Conservation (phyloP, 768 basidiomycete genomes). For the Russula ochroleuca region DNA sequence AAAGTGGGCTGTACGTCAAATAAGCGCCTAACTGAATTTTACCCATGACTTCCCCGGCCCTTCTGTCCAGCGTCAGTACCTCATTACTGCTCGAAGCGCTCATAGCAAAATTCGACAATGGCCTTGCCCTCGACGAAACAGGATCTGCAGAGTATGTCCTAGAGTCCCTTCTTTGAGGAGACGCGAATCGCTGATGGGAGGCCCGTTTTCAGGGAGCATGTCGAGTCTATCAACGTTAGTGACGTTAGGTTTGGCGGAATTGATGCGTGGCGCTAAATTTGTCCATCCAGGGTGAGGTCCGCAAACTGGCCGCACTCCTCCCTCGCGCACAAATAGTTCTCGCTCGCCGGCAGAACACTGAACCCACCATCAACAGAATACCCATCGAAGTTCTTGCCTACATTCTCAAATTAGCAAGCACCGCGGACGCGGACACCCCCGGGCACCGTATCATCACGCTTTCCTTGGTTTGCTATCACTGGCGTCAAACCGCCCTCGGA, state of each 20-base stretch:
- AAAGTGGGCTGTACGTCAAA: conserved; percentile 15
- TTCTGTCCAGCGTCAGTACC: conserved; percentile 18
- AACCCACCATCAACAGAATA: conserved; percentile 17
- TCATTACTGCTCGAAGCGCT: conserved; percentile 21
- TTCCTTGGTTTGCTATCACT: conserved; percentile 27
- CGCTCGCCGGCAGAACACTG: conserved; percentile 23
- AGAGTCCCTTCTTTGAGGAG: not conserved
- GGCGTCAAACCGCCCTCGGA: conserved; percentile 27
- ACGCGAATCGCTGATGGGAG: conserved; percentile 4
- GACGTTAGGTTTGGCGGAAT: not conserved
- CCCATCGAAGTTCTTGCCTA: conserved; percentile 25
- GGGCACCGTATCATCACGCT: conserved; percentile 19
- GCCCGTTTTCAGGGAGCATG: not conserved
- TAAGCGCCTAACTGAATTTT: conserved; percentile 16
- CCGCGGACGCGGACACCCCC: conserved; percentile 12
- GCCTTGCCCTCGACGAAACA: conserved; percentile 7
- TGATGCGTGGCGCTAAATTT: conserved; percentile 1
- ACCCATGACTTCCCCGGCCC: conserved; percentile 21
- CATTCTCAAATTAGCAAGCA: conserved; percentile 23
- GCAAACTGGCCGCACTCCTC: conserved; percentile 22
- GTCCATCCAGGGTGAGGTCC: conserved; percentile 19
- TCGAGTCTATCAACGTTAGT: conserved; percentile 14
- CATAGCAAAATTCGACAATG: conserved; percentile 21
- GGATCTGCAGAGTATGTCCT: conserved; percentile 15
- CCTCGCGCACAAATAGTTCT: conserved; percentile 23